Evolutionary conservation across 73 alveolate species (phyloP), one percentile per base, ranked within the genome.

Genomic region (Stentor coeruleus): DNA sequence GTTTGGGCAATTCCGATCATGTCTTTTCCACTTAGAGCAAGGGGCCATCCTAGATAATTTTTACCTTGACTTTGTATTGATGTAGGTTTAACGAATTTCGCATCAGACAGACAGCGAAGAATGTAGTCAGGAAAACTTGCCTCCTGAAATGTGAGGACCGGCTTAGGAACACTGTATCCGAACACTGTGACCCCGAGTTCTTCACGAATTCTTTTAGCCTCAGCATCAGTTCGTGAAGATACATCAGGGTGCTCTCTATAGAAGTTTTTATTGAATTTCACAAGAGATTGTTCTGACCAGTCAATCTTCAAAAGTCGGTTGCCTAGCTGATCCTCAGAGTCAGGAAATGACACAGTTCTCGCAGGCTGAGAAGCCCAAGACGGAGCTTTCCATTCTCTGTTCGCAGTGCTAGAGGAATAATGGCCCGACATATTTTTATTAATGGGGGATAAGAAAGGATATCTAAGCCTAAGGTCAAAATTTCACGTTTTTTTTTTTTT

Each of bases 1-100:
- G 99, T 96, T 76, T 96, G 91, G 3, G 98, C 97, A 49, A 96
- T 93, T 39, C 99, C 99, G 31, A 96, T 89, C 38, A 95, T 85
- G 88, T 96, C 99, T 77, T 92, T 87, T 3, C 99, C 99, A 58
- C 95, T 82, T 86, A 96, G 91, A 38, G 91, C 88, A 35, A 93
- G 76, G 3, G 99, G 98, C 83, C 83, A 75, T 31, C 83, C 66
- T 49, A n/a, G n/a, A n/a, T n/a, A n/a, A n/a, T n/a, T n/a, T n/a
- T n/a, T 49, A 49, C 66, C 83, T 75, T 75, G 83, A 35, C 74
- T 39, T 40, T 75, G 72, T 75, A 75, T 75, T 20, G 77, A 66
- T n/a, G 72, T 75, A 37, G 83, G 83, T 6, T 15, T 39, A 2
- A 14, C 72, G 38, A 75, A 75, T 2, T 39, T 39, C 6, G 74